A percentile compares a stretch with the other conserved stretches of the same genome.
Evolutionary conservation across 768 basidiomycete species (phyloP).

Genomic region (Lentinula guzmanii): DNA sequence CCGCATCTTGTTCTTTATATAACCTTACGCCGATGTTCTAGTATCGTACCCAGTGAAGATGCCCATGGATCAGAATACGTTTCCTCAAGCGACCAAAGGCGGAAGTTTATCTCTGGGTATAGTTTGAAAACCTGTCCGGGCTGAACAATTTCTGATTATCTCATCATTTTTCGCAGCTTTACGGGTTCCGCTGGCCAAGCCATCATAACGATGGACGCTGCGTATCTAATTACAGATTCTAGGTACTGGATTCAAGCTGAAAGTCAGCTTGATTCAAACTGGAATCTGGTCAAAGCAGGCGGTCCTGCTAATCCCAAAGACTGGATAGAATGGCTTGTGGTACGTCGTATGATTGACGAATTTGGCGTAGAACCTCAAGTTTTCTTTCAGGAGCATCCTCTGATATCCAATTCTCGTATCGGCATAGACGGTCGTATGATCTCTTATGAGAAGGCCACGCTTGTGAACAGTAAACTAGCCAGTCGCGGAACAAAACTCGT

Average conservation of each 20-base stretch:
- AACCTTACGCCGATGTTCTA: constrained; percentile 20
- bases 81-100: constrained; percentile 66
- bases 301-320: constrained; percentile 48
- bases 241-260: constrained; percentile 81
- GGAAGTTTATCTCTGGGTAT: constrained; percentile 74
- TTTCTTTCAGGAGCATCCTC: constrained; percentile 19
- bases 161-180: constrained; percentile 34
- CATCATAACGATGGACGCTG: constrained; percentile 56
- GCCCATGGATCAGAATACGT: constrained; percentile 84
- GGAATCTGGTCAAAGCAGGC: constrained; percentile 62
- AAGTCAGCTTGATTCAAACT: constrained; percentile 65
- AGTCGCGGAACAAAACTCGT: constrained; percentile 58
- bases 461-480: constrained; percentile 51
- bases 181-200: constrained; percentile 67
- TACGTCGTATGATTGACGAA: constrained; percentile 23
- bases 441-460: constrained; percentile 62
- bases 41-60: constrained; percentile 74
- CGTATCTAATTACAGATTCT: constrained; percentile 76
- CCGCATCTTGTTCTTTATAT: background rate
- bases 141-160: constrained; percentile 12
- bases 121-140: constrained; percentile 15
- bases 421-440: constrained; percentile 86
- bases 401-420: constrained; percentile 32
- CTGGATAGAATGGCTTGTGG: constrained; percentile 78
- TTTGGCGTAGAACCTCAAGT: background rate